phyloP scores from a whole-genome alignment of 2,329 filamentous ascomycete genomes.

The Calonectria pseudoturangicola region DNA sequence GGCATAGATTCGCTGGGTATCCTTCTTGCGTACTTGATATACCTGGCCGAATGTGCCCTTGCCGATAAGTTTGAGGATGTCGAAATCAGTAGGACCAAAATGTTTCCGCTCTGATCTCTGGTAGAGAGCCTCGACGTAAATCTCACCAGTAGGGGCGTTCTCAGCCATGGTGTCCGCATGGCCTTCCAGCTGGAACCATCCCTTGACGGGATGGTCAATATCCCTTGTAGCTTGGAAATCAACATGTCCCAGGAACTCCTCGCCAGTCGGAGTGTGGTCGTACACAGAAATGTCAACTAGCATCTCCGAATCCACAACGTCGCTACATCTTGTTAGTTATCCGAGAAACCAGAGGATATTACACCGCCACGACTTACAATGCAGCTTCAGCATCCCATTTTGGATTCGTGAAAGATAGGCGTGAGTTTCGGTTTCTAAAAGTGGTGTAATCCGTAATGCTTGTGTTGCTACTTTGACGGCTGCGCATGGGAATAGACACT shows the following conservation, averaged over 20 bases:
- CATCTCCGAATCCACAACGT: conserved; percentile 93
- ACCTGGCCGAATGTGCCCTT: conserved; percentile 99
- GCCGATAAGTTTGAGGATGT: conserved; percentile 95
- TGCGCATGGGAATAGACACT: conserved; percentile 98
- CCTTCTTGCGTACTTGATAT: conserved; percentile 98
- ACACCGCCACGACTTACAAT: conserved; percentile 79
- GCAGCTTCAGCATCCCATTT: conserved; percentile 97
- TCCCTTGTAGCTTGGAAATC: conserved; percentile 82
- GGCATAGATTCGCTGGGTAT: conserved; percentile 95
- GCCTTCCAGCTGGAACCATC: conserved; percentile 89
- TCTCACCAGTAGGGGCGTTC: conserved; percentile 87
- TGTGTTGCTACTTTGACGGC: conserved; percentile 96
- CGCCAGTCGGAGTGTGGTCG: conserved; percentile 85
- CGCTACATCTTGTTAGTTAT: conserved; percentile 72
- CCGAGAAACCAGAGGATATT: background rate
- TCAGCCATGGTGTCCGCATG: conserved; percentile 83
- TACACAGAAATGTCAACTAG: conserved; percentile 96
- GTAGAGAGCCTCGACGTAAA: conserved; percentile 90
- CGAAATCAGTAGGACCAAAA: conserved; percentile 95
- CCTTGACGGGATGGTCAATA: conserved; percentile 82
- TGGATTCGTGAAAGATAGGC: conserved; percentile 82
- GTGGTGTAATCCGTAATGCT: conserved; percentile 81
- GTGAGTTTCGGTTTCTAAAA: conserved; percentile 75
- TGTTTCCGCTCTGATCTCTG: conserved; percentile 92
- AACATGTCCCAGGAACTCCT: conserved; percentile 94